These are phyloP conservation scores for Chaetoceros tenuissimus DNA, from an alignment of 108 stramenopile species.

Conservation along the genomic window DNA sequence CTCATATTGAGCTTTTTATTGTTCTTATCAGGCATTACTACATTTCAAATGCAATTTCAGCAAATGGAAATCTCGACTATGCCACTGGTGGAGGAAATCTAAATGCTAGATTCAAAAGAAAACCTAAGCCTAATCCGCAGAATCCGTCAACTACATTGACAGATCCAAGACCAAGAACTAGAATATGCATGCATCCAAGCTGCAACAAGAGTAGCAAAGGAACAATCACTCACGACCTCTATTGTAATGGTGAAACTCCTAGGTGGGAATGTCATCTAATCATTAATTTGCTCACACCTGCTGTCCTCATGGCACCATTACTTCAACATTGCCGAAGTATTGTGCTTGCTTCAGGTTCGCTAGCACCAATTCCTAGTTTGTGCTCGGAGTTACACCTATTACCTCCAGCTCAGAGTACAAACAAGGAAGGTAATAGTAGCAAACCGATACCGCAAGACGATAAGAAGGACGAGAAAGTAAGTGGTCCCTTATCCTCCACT, in stretches of 20 bases:
- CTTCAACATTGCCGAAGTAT: conserved; percentile 37
- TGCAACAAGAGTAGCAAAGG: conserved; percentile 19
- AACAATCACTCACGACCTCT: conserved; percentile 43
- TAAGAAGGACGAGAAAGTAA: background rate
- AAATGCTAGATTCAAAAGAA: conserved; percentile 16
- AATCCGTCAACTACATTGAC: conserved; percentile 27
- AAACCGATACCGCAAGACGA: conserved; percentile 2
- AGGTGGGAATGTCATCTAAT: conserved; percentile 52
- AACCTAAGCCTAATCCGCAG: conserved; percentile 38
- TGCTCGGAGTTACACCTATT: conserved; percentile 59
- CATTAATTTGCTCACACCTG: conserved; percentile 54
- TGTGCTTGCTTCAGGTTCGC: conserved; percentile 61
- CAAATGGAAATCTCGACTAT: conserved; percentile 57
- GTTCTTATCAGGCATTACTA: conserved; percentile 31
- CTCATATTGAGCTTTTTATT: background rate
- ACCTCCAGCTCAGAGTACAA: conserved; percentile 4
- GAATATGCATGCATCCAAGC: conserved; percentile 23
- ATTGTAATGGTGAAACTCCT: conserved; percentile 49
- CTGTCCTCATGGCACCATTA: conserved; percentile 38
- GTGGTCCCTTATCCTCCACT: background rate
- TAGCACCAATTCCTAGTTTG: conserved; percentile 60
- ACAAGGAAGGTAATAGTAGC: background rate
- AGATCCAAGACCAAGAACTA: conserved; percentile 22
- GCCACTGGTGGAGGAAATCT: conserved; percentile 20
- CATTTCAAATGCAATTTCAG: conserved; percentile 26